Evolutionary conservation across 148 eudicot species (phyloP).

Genomic region (Rhododendron mucronatum): DNA sequence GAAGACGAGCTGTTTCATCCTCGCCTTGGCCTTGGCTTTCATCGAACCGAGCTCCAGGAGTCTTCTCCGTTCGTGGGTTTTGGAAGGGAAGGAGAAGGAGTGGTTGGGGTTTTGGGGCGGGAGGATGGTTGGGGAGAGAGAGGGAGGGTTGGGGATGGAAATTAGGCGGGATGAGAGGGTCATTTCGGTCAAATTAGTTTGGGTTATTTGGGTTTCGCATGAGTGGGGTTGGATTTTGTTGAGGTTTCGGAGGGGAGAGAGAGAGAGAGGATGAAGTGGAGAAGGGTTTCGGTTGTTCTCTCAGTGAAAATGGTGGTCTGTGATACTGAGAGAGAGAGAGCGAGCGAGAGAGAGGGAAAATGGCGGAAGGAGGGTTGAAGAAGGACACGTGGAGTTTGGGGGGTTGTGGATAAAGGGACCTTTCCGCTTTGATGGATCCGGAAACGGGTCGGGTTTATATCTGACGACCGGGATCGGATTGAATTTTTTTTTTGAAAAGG

Average conservation of each 20-base stretch:
- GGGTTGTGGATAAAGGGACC: constrained; percentile 35
- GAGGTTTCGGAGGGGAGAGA: not conserved
- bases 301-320: not conserved
- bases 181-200: constrained; percentile 18
- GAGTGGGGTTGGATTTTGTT: not conserved
- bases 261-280: constrained; percentile 24
- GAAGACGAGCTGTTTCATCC: constrained; percentile 54
- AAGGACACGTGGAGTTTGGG: constrained; percentile 18
- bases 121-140: constrained; percentile 25
- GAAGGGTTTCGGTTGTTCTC: not conserved
- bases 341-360: not conserved
- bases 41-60: constrained; percentile 12
- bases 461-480: not conserved
- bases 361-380: constrained; percentile 19
- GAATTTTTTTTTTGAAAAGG: not conserved
- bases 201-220: constrained; percentile 4
- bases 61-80: not conserved
- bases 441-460: constrained; percentile 8
- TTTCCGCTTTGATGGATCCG: constrained; percentile 10
- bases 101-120: not conserved
- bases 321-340: not conserved
- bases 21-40: constrained; percentile 36
- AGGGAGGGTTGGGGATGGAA: constrained; percentile 21
- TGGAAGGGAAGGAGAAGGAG: constrained; percentile 12
- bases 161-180: constrained; percentile 19